Base-by-base conservation (phyloP, 1,284 basidiomycete genomes). In the Ganoderma resinaceum region DNA sequence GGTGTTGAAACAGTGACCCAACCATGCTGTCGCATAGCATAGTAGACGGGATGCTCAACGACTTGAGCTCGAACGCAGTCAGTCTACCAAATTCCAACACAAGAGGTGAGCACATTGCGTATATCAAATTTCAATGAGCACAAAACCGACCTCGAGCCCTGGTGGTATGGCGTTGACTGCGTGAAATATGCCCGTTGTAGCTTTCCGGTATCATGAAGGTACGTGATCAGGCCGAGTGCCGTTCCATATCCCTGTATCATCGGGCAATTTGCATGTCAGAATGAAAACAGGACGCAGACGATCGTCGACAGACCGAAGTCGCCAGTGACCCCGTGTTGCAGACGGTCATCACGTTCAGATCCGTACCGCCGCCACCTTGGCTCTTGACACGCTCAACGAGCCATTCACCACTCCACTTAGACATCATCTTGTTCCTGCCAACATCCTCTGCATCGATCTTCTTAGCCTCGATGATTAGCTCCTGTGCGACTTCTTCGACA, bases 21-120 rank as follows among this genome's bases (percentile, higher is more conserved):
- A 97, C 93, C 92, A 97, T 97, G 52, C 94, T 96, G 77, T 98
- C 95, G 77, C 94, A 96, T 63, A 97, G 91, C 95, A 97, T 97
- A n/a, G 91, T 90, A 16, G 91, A 92, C 0, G 94, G 93, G 18
- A 96, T 92, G 46, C 89, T 83, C 55, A 97, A 86, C 0, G 91
- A 91, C 72, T 94, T 89, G 35, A 98, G 86, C 77, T 97, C 96
- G 63, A 96, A 83, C 9, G 95, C 92, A 7, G 96, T 98, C 58
- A 98, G 84, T 77, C 93, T 93, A 62, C n/a, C 12, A 55, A 26
- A 43, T 57, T 20, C 42, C 68, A 33, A 58, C 14, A 43, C 63
- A 62, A 49, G 55, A 38, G 42, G 52, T 57, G n/a, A 37, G 53
- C 18, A 38, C 26, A 8, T 18, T 31, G 23, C 31, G 23, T n/a